Evolutionary conservation across 306 rosid species (phyloP), one percentile per base, ranked within the genome.

Genomic region (Spatholobus suberectus): DNA sequence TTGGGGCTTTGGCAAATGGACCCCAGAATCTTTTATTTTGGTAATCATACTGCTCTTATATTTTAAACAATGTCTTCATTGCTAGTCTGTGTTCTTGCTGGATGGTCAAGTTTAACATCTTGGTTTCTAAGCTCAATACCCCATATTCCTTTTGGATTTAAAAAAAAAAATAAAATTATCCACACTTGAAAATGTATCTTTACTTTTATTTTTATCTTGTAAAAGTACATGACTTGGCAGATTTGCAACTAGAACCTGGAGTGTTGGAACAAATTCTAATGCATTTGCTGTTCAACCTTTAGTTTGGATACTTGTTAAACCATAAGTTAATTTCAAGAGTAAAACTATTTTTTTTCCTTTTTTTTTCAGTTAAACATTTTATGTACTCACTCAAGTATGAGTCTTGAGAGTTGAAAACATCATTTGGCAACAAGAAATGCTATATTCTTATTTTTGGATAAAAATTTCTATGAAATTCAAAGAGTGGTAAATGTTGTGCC

Each of bases 111-210:
- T 54, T 78, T 8, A 27, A 38, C 14, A 4, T 6, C 4, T 54
- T 69, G 18, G 41, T 63, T n/a, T 77, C 73, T n/a, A 35, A 66
- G 55, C 77, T 29, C 40, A 54, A 15, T 72, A 18, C 18, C 59
- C 17, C 27, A 35, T 6, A 20, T 74, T 74, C 20, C 46, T 52
- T 14, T 65, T 17, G 26, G 71, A 34, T 34, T 32, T 65, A 0
- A n/a, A 34, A 65, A 65, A 34, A 17, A 5, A 34, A 65, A 65
- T 17, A 17, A 5, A 6, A 15, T 17, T 27, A n/a, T n/a, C 6
- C 26, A 34, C 24, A 17, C 71, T 17, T 17, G 71, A 35, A 65
- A 34, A 65, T 65, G 15, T 1, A 17, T 7, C 24, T 35, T 74
- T 35, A 55, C 21, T 2, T 34, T 34, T 35, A 74, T 35, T 2